These are phyloP conservation scores for Mallotus nudiflorus DNA, from an alignment of 345 rosid genomes.

Conservation along the genomic window DNA sequence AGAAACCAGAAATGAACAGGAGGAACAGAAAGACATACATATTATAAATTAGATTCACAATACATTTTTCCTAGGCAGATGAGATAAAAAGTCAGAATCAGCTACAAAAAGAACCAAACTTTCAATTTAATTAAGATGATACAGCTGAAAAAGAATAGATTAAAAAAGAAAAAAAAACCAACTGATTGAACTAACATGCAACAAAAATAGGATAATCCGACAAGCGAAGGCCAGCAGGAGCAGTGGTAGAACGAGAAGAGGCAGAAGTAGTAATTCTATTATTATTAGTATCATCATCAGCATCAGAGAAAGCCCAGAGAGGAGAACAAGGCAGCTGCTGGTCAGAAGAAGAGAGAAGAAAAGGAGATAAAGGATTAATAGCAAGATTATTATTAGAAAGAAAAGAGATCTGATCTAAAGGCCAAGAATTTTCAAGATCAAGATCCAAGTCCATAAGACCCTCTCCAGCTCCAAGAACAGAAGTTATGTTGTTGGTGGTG, in stretches of 20 bases:
- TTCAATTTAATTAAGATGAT: background rate
- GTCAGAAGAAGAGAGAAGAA: conserved; percentile 54
- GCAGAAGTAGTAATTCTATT: conserved; percentile 21
- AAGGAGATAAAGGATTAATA: conserved; percentile 52
- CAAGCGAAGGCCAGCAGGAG: conserved; percentile 28
- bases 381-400: conserved; percentile 17
- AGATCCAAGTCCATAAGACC: conserved; percentile 57
- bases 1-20: conserved; percentile 2
- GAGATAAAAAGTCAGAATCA: too few species aligned
- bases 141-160: background rate
- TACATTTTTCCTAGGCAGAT: background rate
- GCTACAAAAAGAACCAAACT: background rate
- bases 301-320: conserved; percentile 87
- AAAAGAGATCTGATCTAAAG: conserved; percentile 68
- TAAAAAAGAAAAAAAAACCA: background rate
- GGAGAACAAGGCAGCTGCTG: conserved; percentile 67
- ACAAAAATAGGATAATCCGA: conserved; percentile 50
- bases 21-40: background rate
- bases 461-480: background rate
- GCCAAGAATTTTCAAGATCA: conserved; percentile 67
- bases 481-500: background rate
- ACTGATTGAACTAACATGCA: conserved; percentile 67
- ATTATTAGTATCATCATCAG: conserved; percentile 22
- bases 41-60: background rate
- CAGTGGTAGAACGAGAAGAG: conserved; percentile 10